phyloP scores from a whole-genome alignment of 768 basidiomycete species.

The Phlegmacium glaucopus region DNA sequence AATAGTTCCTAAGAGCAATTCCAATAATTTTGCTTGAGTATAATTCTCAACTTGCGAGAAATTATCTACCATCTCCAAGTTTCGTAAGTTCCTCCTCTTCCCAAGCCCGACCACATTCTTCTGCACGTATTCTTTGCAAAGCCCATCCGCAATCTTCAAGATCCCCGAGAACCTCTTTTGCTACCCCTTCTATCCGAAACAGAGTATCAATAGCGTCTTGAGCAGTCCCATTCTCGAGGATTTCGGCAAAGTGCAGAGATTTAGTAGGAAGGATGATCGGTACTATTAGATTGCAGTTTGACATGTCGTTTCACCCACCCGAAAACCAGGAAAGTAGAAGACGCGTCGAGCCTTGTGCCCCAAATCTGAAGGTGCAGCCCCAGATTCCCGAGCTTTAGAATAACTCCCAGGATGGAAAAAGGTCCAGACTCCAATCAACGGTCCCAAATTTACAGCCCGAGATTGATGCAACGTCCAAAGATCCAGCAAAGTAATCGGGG shows the following conservation, averaged over 20 bases:
- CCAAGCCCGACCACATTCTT: constrained; percentile 62
- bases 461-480: no score
- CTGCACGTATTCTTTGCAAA: constrained; percentile 58
- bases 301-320: constrained; percentile 6
- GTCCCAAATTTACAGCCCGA: no score
- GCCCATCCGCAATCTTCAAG: constrained; percentile 63
- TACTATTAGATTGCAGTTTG: constrained; percentile 35
- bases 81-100: constrained; percentile 65
- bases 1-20: constrained; percentile 43
- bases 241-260: constrained; percentile 59
- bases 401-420: no score
- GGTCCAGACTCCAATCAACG: no score
- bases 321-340: background rate
- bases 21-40: background rate
- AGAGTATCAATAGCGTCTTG: constrained; percentile 59
- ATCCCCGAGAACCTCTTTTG: constrained; percentile 52
- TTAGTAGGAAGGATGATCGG: constrained; percentile 59
- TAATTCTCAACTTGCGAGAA: background rate
- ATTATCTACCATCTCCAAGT: constrained; percentile 54
- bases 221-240: constrained; percentile 49
- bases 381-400: no score
- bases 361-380: no score
- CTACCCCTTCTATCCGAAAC: constrained; percentile 44
- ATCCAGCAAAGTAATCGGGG: no score
- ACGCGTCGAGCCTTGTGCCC: no score